Evolutionary conservation across 805 yeast genomes (phyloP), one percentile per base, ranked within the genome.

Genomic region (Ogataea ganodermae): DNA sequence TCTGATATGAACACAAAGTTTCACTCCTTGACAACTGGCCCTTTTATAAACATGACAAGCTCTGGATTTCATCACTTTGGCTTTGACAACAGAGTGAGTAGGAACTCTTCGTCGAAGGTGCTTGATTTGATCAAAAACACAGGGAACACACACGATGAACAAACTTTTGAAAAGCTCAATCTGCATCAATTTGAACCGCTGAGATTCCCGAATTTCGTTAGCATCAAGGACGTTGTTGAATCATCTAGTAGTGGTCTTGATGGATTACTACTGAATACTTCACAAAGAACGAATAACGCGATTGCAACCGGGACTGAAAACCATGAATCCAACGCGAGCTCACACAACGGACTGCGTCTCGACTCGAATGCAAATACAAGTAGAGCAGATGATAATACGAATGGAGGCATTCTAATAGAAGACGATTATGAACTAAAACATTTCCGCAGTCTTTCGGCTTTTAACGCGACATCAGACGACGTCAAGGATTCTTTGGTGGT

Each of bases 21-120:
- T n/a, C n/a, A n/a, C n/a, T n/a, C n/a, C n/a, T n/a, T n/a, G n/a
- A n/a, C n/a, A n/a, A n/a, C n/a, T n/a, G n/a, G n/a, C n/a, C n/a
- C n/a, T 4, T 20, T 4, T 33, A 4, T 13, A 14, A 24, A 10
- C 4, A 41, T 37, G 50, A 6, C 35, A 1, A 33, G 36, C 43
- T 26, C 47, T 10, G 27, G 23, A n/a, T 50, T 44, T 35, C 49
- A 50, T 28, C 55, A 52, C 23, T 46, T 49, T 43, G 57, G 57
- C 5, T 50, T 56, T 46, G 57, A 50, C 16, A 50, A 39, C 21
- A 31, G 38, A 5, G 45, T 52, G 4, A 18, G 16, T 17, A 4
- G 23, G 3, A 8, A 13, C 2, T 28, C 9, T 9, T 14, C 46
- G 4, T 50, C 55, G 1, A 40, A 43, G 31, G 46, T 45, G 3